These are phyloP conservation scores for Funneliformis geosporum DNA, from an alignment of 192 early-diverging fungal genomes.

Conservation along the genomic window DNA sequence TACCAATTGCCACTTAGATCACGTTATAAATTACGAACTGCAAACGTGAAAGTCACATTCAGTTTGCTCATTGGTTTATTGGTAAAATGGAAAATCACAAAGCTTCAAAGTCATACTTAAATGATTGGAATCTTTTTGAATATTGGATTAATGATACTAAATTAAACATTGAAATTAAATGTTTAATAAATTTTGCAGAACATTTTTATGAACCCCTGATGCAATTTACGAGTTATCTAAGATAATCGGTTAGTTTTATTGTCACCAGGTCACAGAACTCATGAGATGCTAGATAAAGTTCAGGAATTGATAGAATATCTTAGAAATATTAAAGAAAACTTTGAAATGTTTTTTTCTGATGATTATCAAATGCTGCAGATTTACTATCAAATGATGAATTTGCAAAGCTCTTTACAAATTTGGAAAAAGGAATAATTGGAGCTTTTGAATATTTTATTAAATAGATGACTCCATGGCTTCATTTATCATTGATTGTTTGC, in stretches of 20 bases:
- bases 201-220: not conserved
- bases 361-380: not conserved
- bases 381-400: conserved; percentile 11
- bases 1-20: conserved; percentile 9
- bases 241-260: not conserved
- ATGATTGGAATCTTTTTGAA: not conserved
- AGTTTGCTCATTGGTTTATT: conserved; percentile 12
- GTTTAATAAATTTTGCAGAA: not conserved
- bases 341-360: conserved; percentile 6
- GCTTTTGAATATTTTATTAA: conserved; percentile 2
- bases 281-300: not conserved
- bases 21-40: not conserved
- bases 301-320: not conserved
- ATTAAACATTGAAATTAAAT: not conserved
- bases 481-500: not conserved
- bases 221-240: not conserved
- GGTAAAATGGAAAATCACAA: not conserved
- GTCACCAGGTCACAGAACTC: not conserved
- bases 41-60: not conserved
- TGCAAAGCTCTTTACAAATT: not conserved
- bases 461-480: not conserved
- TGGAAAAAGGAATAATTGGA: not conserved
- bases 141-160: not conserved
- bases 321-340: not conserved
- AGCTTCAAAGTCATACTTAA: not conserved